Evolutionary conservation across 768 basidiomycete species (phyloP), one percentile per base, ranked within the genome.

Genomic region (Russula compacta): DNA sequence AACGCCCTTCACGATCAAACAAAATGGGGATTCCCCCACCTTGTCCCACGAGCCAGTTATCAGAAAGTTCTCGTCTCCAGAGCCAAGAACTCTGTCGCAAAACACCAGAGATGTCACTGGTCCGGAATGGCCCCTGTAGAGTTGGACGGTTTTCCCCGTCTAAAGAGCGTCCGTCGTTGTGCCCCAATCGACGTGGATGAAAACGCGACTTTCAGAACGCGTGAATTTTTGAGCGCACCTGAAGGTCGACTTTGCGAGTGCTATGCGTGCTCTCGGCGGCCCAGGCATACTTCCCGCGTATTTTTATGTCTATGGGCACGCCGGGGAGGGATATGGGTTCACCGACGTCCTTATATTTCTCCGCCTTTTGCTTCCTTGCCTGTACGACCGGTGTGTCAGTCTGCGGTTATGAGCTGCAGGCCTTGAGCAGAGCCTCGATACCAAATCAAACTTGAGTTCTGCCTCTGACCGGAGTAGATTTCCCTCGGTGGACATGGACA

Each of bases 11-110:
- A 14, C 9, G 44, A 19, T 6, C 14, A n/a, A 47, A 21, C 6
- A 24, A 24, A 47, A 21, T 2, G 12, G 35, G 1, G 36, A 32
- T 24, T 17, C 1, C 19, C 46, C 65, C 65, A 83, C 90, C 73
- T 83, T 86, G 71, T 99, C 97, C 97, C 97, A 99, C 49, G 94
- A 94, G 21, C 90, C 94, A 47, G 90, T 92, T 64, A 98, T 80
- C 40, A 99, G 73, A 8, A 88, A 71, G 63, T 78, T 76, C 12
- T 70, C 73, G 59, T 79, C 74, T 14, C 71, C 75, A 40, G 76
- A 73, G 11, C 76, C 74, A 29, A 66, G 62, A 15, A 57, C 66
- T 58, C 72, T 75, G 64, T 82, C 76, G 65, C 74, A 81, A 67
- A 98, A 87, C 6, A 84, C 83, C 36, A 99, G 74, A 38, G 80